Conservation (phyloP, 2,329 filamentous ascomycete genomes). For the Fusarium denticulatum region DNA sequence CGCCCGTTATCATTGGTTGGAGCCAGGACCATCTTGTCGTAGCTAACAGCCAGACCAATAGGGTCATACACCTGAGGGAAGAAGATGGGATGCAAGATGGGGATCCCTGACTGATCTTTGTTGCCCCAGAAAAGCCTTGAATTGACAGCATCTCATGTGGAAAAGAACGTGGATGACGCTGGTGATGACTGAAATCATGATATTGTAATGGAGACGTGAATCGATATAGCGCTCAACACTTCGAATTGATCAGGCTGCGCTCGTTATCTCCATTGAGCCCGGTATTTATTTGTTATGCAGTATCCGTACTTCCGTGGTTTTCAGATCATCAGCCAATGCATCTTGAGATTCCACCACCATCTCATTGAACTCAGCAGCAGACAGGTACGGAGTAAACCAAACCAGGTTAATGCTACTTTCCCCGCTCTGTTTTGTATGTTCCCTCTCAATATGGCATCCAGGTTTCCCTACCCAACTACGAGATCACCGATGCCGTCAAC, state of each 20-base stretch:
- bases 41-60: slow-evolving; percentile 12
- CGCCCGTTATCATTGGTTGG: slow-evolving; percentile 15
- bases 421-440: slow-evolving; percentile 32
- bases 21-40: neutral
- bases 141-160: slow-evolving; percentile 2
- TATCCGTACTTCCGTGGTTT: neutral
- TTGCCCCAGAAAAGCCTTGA: slow-evolving; percentile 20
- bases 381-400: neutral
- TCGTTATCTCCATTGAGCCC: neutral
- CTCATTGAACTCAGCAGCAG: slow-evolving; percentile 7
- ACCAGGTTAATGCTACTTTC: slow-evolving; percentile 33
- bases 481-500: neutral
- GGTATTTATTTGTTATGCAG: neutral
- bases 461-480: neutral
- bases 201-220: neutral
- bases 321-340: slow-evolving; percentile 9
- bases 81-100: slow-evolving; percentile 22
- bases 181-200: neutral
- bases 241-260: neutral
- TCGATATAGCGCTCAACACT: neutral
- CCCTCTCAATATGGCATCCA: neutral
- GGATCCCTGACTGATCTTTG: slow-evolving; percentile 4
- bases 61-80: neutral
- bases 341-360: slow-evolving; percentile 12
- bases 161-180: neutral